A percentile compares a stretch with the other conserved stretches of the same genome.
phyloP scores from a whole-genome alignment of 352 stramenopile species.

The Pythium sp. region DNA sequence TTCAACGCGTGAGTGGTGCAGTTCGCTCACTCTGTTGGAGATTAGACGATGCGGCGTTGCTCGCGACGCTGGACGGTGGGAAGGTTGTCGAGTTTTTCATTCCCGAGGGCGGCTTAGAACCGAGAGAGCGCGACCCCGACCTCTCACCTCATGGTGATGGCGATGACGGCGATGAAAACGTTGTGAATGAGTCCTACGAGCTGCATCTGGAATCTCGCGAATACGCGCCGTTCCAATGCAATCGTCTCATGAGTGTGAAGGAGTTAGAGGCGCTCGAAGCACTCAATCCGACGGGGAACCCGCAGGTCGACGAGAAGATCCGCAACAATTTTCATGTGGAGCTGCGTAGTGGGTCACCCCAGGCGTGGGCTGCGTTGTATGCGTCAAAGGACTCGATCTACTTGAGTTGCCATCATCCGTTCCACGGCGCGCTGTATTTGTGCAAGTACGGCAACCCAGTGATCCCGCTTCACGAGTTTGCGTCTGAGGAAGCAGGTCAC shows the following conservation, averaged over 20 bases:
- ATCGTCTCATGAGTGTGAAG: constrained; percentile 41
- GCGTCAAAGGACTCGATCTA: constrained; percentile 36
- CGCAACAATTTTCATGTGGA: constrained; percentile 51
- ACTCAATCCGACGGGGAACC: constrained; percentile 38
- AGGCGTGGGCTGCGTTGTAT: constrained; percentile 46
- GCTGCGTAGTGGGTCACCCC: constrained; percentile 16
- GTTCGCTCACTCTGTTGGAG: constrained; percentile 62
- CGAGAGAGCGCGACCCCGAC: constrained; percentile 3
- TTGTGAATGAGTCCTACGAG: constrained; percentile 49
- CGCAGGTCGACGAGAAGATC: constrained; percentile 45
- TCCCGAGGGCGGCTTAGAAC: constrained; percentile 25
- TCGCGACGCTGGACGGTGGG: constrained; percentile 60
- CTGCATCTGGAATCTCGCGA: constrained; percentile 39
- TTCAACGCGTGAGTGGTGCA: constrained; percentile 40
- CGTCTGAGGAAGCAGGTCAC: constrained; percentile 30
- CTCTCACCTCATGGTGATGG: constrained; percentile 12
- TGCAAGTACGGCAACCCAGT: constrained; percentile 28
- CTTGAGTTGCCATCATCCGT: constrained; percentile 42
- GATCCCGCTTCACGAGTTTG: constrained; percentile 37
- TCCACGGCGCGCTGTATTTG: constrained; percentile 34
- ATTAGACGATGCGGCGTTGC: constrained; percentile 58
- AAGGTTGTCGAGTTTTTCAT: constrained; percentile 70
- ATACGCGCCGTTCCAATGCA: constrained; percentile 43
- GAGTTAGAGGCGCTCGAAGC: constrained; percentile 47
- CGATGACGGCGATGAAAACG: constrained; percentile 13